A percentile compares a stretch with the other conserved stretches of the same genome.
These are phyloP conservation scores for Alectoria sarmentosa DNA, from an alignment of 495 filamentous ascomycete species.

Conservation along the genomic window DNA sequence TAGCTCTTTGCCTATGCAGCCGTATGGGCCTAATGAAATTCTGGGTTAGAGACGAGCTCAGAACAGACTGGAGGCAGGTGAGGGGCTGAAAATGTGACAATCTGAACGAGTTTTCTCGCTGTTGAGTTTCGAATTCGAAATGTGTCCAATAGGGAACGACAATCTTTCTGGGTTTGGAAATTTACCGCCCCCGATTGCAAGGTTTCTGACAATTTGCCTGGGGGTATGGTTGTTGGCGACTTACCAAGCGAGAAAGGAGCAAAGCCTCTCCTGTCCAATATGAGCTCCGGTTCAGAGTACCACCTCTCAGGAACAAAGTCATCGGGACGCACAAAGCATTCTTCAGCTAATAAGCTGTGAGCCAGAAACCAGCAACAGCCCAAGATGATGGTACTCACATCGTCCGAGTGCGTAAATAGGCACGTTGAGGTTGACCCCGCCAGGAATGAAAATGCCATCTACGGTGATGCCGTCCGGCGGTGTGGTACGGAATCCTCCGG, in stretches of 20 bases:
- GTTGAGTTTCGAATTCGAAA: too few species aligned
- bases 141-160: too few species aligned
- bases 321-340: constrained; percentile 11
- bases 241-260: constrained; percentile 25
- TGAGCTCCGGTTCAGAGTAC: constrained; percentile 18
- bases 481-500: constrained; percentile 33
- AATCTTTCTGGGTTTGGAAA: too few species aligned
- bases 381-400: constrained; percentile 23
- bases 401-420: constrained; percentile 35
- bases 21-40: constrained; percentile 25
- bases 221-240: not conserved
- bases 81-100: not conserved
- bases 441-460: constrained; percentile 40
- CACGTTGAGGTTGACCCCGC: constrained; percentile 33
- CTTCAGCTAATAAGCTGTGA: not conserved
- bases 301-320: constrained; percentile 23
- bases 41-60: not conserved
- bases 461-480: constrained; percentile 42
- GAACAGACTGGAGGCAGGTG: not conserved
- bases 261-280: constrained; percentile 14
- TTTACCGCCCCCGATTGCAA: not conserved
- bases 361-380: not conserved
- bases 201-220: not conserved
- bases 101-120: too few species aligned
- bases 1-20: constrained; percentile 30